Base-by-base conservation (phyloP, 768 basidiomycete species). In the Daedalea quercina region DNA sequence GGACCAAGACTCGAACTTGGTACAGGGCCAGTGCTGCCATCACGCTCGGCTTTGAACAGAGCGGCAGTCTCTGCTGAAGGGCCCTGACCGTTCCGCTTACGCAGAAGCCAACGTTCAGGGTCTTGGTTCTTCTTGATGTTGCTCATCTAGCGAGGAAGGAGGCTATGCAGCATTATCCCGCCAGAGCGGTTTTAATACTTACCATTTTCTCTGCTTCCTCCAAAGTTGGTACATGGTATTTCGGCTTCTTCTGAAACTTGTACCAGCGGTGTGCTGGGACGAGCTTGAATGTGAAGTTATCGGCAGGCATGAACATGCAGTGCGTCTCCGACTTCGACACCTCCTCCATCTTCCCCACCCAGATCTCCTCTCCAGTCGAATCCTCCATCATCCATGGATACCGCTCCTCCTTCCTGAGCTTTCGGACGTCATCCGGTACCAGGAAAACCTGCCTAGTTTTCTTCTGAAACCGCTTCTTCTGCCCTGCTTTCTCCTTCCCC, bases 341-440 rank as follows among this genome's bases (percentile, higher is more conserved):
- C 54, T 93, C 89, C 67, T 93, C 90, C 72, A 94, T 75, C 66
- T 85, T 79, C 7, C 86, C 92, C 35, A 81, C 75, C 92, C 92
- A 94, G 13, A 81, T 66, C 69, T 94, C 89, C 52, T 75, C 72
- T 47, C 80, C 76, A 19, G 76, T 75, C 34, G 76, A 79, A 65
- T 92, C 90, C 72, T 94, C 92, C 72, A 94, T 80, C 35, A 94
- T 86, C 92, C 92, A 94, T 2, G 92, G 92, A 67, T 88, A 89
- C 57, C 88, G 74, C 70, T 94, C 92, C 70, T 94, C 92, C 63
- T 78, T 79, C 66, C 87, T 75, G 61, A 94, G 73, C 69, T 90
- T 85, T 59, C 90, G 73, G 47, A 80, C 75, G 35, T 84, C 84
- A 51, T 93, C 90, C 0, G 87, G 81, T 1, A 92, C 85, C 55